phyloP scores from a whole-genome alignment of 2,329 filamentous ascomycete species.

The Passalora sequoiae region DNA sequence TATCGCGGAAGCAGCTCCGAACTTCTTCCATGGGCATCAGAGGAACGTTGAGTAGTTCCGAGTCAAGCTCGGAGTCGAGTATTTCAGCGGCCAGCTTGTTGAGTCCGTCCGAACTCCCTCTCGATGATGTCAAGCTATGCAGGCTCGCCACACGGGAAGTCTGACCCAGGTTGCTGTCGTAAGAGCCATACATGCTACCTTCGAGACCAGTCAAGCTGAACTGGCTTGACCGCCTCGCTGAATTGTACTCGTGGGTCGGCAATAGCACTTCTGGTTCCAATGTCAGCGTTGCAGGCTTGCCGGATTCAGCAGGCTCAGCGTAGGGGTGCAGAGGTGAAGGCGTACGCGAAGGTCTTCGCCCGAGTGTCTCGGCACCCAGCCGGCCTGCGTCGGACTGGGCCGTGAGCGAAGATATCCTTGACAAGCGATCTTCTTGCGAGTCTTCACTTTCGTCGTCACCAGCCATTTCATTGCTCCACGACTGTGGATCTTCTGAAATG shows the following conservation, averaged over 20 bases:
- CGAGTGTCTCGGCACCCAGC: slow-evolving; percentile 11
- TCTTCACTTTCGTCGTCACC: slow-evolving; percentile 51
- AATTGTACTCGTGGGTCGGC: slow-evolving; percentile 9
- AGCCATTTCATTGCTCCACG: slow-evolving; percentile 82
- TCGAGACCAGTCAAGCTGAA: slow-evolving; percentile 55
- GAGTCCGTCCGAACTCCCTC: slow-evolving; percentile 41
- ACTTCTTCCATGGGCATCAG: slow-evolving; percentile 83
- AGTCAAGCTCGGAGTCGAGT: slow-evolving; percentile 63
- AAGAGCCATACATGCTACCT: slow-evolving; percentile 71
- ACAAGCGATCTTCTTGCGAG: slow-evolving; percentile 33
- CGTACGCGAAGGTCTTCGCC: slow-evolving; percentile 25
- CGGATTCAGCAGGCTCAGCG: slow-evolving; percentile 8
- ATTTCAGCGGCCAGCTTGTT: slow-evolving; percentile 36
- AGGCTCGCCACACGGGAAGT: slow-evolving; percentile 67
- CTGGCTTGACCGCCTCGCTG: slow-evolving; percentile 8
- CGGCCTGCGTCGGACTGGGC: slow-evolving; percentile 21
- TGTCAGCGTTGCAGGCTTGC: slow-evolving; percentile 24
- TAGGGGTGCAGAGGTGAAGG: slow-evolving; percentile 22
- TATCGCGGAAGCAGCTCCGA: slow-evolving; percentile 82
- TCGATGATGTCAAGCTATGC: slow-evolving; percentile 47
- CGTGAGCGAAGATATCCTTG: slow-evolving; percentile 35
- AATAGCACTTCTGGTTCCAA: slow-evolving; percentile 25
- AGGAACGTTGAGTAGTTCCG: slow-evolving; percentile 89
- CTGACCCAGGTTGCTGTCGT: slow-evolving; percentile 42
- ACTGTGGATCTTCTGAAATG: slow-evolving; percentile 48